A percentile compares a stretch with the other conserved stretches of the same genome.
Evolutionary conservation across 805 yeast species (phyloP).

Genomic region (Pichia pseudocactophila): DNA sequence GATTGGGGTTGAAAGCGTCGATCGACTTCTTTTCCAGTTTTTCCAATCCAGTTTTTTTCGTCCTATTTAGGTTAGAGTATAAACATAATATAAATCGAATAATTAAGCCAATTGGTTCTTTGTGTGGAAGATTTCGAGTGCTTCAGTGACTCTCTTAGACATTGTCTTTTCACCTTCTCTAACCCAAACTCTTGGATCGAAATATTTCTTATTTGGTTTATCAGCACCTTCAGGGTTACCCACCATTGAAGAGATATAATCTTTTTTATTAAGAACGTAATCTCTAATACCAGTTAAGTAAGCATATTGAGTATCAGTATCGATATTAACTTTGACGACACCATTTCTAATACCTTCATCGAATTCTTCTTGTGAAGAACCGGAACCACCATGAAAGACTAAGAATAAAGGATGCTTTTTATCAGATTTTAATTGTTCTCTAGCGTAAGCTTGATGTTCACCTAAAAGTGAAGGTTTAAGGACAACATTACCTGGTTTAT

Average conservation of each 20-base stretch:
- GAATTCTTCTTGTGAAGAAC: constrained; percentile 88
- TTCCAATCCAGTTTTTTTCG: no score
- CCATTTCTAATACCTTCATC: constrained; percentile 86
- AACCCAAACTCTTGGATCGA: constrained; percentile 99
- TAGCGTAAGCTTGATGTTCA: constrained; percentile 89
- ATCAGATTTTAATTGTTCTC: constrained; percentile 47
- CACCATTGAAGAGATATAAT: constrained; percentile 77
- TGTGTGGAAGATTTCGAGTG: constrained; percentile 81
- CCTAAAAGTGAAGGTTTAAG: constrained; percentile 89
- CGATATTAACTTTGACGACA: constrained; percentile 98
- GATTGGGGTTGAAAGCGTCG: neutral
- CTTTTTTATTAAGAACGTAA: constrained; percentile 93
- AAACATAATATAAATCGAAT: no score
- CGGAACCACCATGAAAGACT: constrained; percentile 99
- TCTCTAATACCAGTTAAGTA: constrained; percentile 96
- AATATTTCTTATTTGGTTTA: constrained; percentile 99
- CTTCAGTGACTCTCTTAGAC: constrained; percentile 75
- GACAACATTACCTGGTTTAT: constrained; percentile 97
- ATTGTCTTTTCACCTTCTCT: constrained; percentile 99
- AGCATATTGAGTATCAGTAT: constrained; percentile 98
- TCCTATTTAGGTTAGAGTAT: no score
- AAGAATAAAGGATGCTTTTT: constrained; percentile 72
- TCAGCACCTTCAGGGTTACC: constrained; percentile 99
- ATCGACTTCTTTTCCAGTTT: no score
- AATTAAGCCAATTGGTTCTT: constrained; percentile 39